Percentiles rank a stretch among this genome's conserved stretches.
phyloP scores from a whole-genome alignment of 2,329 filamentous ascomycete genomes.

The Talaromyces sp. region DNA sequence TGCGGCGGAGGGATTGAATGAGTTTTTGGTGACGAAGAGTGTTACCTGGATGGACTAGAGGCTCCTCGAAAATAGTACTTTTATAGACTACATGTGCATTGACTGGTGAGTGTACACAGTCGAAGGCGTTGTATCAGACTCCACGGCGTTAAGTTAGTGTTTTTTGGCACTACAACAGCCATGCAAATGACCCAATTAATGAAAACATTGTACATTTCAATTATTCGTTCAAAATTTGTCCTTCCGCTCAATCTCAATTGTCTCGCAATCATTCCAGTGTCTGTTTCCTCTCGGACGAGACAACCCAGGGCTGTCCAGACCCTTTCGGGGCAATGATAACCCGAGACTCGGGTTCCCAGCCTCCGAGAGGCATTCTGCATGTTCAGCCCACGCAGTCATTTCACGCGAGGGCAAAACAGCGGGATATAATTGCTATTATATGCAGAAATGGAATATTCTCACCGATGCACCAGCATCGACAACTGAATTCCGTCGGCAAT shows the following conservation, averaged over 20 bases:
- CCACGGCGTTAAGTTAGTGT: too few relatives aligned
- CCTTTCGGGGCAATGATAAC: conserved; percentile 13
- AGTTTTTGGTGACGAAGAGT: conserved; percentile 66
- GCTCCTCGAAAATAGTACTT: too few relatives aligned
- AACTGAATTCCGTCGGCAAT: conserved; percentile 24
- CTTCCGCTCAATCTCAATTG: too few relatives aligned
- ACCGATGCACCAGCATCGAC: not conserved
- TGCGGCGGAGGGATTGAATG: conserved; percentile 54
- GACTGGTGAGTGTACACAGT: too few relatives aligned
- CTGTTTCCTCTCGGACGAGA: conserved; percentile 17
- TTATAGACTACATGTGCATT: too few relatives aligned
- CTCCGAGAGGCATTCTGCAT: not conserved
- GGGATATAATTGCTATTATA: not conserved
- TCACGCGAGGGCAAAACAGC: not conserved
- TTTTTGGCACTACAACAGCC: too few relatives aligned
- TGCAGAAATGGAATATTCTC: not conserved
- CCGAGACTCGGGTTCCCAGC: conserved; percentile 6
- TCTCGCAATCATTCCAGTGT: too few relatives aligned
- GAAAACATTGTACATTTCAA: too few relatives aligned
- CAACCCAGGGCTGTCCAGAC: too few relatives aligned
- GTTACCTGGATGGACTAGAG: conserved; percentile 58
- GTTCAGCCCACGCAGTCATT: not conserved
- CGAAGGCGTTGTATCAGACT: too few relatives aligned
- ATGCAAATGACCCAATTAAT: too few relatives aligned
- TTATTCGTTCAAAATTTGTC: too few relatives aligned